These are phyloP conservation scores for Leccinum huronense DNA, from an alignment of 1,284 basidiomycete species.

Conservation along the genomic window DNA sequence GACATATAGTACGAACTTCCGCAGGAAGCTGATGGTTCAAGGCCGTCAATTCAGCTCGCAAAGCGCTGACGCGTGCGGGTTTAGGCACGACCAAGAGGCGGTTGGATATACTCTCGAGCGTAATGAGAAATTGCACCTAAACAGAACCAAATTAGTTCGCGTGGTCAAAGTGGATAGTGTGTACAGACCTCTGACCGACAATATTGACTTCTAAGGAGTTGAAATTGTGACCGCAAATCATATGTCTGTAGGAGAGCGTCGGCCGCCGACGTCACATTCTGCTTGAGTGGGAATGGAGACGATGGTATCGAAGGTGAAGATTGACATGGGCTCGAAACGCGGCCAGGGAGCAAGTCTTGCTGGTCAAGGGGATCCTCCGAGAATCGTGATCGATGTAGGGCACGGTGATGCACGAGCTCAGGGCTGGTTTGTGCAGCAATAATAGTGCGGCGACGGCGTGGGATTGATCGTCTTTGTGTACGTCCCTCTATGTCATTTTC, in stretches of 20 bases:
- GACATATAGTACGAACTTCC: slow-evolving; percentile 55
- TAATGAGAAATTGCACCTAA: slow-evolving; percentile 82
- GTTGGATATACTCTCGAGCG: slow-evolving; percentile 92
- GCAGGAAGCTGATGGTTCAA: slow-evolving; percentile 96
- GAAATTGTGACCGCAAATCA: slow-evolving; percentile 62
- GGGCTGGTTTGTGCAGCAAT: slow-evolving; percentile 69
- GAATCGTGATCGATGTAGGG: slow-evolving; percentile 50
- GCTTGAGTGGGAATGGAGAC: slow-evolving; percentile 44
- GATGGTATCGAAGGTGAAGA: slow-evolving; percentile 66
- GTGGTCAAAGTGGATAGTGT: not conserved
- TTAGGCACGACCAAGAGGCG: slow-evolving; percentile 90
- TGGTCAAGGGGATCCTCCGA: slow-evolving; percentile 76
- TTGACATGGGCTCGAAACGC: slow-evolving; percentile 50
- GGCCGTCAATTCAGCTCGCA: slow-evolving; percentile 93
- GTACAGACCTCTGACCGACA: slow-evolving; percentile 81
- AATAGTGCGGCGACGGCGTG: slow-evolving; percentile 46
- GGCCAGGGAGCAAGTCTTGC: slow-evolving; percentile 46
- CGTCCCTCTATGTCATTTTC: slow-evolving; percentile 29
- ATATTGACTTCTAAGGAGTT: slow-evolving; percentile 85
- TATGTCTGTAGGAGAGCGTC: slow-evolving; percentile 66
- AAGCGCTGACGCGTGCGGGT: slow-evolving; percentile 90
- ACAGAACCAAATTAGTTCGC: not conserved
- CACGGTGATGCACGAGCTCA: slow-evolving; percentile 57
- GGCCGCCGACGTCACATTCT: slow-evolving; percentile 44
- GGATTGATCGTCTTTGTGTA: slow-evolving; percentile 17